These are phyloP conservation scores for Penicillium vulpinum DNA, from an alignment of 2,329 filamentous ascomycete species.

Conservation along the genomic window DNA sequence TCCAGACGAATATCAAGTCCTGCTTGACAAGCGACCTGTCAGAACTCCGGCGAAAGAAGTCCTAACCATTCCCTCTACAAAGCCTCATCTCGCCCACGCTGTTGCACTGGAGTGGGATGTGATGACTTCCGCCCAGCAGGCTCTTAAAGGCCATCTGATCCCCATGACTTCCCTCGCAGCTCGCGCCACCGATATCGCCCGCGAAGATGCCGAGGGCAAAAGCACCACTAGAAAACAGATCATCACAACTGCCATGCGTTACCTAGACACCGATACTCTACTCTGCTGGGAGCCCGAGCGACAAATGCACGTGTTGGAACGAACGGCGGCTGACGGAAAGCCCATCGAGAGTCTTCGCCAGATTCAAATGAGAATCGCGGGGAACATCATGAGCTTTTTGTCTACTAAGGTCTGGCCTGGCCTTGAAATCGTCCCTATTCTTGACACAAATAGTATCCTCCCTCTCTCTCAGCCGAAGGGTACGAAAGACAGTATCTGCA, in stretches of 20 bases:
- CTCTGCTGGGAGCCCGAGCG: conserved; percentile 79
- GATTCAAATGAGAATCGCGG: conserved; percentile 68
- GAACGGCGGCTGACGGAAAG: conserved; percentile 47
- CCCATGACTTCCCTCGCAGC: conserved; percentile 84
- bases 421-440: conserved; percentile 73
- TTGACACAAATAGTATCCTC: conserved; percentile 75
- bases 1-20: conserved; percentile 59
- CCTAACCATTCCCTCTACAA: conserved; percentile 70
- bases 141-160: conserved; percentile 81
- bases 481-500: conserved; percentile 73
- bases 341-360: conserved; percentile 64
- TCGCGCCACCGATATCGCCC: conserved; percentile 76
- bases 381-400: conserved; percentile 71
- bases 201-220: conserved; percentile 60
- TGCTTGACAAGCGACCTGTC: conserved; percentile 76
- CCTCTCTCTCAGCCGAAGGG: conserved; percentile 70
- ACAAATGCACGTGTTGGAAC: conserved; percentile 51
- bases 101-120: conserved; percentile 94
- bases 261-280: conserved; percentile 87
- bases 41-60: conserved; percentile 73
- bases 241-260: conserved; percentile 70
- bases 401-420: conserved; percentile 79
- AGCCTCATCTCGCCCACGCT: conserved; percentile 77
- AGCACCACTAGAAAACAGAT: conserved; percentile 63
- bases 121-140: conserved; percentile 77